A percentile compares a stretch with the other conserved stretches of the same genome.
phyloP scores from a whole-genome alignment of 1,139 yeast species.

The Pichia sp. region DNA sequence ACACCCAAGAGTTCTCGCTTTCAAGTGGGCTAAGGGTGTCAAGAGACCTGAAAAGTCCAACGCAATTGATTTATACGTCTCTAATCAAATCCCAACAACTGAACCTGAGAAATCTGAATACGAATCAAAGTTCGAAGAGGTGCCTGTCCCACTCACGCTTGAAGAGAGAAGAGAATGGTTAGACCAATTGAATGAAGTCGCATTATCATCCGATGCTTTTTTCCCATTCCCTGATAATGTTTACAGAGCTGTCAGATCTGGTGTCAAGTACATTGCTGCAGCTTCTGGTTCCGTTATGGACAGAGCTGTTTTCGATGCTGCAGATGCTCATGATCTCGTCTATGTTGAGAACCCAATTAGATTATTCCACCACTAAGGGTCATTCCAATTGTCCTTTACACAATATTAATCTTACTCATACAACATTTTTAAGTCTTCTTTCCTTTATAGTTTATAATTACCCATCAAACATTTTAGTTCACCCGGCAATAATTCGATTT shows the following conservation, averaged over 20 bases:
- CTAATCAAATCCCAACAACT: conserved; percentile 81
- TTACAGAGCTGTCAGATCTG: conserved; percentile 93
- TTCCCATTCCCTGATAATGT: conserved; percentile 99
- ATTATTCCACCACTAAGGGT: conserved; percentile 93
- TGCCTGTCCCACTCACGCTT: conserved; percentile 77
- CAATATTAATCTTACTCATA: too few species aligned
- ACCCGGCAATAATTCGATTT: too few species aligned
- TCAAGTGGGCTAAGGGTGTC: conserved; percentile 97
- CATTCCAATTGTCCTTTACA: too few species aligned
- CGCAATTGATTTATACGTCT: conserved; percentile 90
- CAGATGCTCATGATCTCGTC: conserved; percentile 80
- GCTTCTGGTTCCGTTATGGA: conserved; percentile 98
- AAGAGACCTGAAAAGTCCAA: conserved; percentile 98
- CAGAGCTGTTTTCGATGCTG: conserved; percentile 92
- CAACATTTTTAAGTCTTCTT: too few species aligned
- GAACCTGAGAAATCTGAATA: conserved; percentile 94
- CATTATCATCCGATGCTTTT: conserved; percentile 94
- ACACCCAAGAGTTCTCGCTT: conserved; percentile 85
- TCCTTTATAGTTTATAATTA: too few species aligned
- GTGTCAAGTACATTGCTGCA: conserved; percentile 93
- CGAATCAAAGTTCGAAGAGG: conserved; percentile 74
- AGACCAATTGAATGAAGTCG: conserved; percentile 69
- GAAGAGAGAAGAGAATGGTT: conserved; percentile 89
- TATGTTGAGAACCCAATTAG: conserved; percentile 95
- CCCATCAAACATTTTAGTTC: too few species aligned